phyloP scores from a whole-genome alignment of 306 rosid genomes.

The Quercus glauca region DNA sequence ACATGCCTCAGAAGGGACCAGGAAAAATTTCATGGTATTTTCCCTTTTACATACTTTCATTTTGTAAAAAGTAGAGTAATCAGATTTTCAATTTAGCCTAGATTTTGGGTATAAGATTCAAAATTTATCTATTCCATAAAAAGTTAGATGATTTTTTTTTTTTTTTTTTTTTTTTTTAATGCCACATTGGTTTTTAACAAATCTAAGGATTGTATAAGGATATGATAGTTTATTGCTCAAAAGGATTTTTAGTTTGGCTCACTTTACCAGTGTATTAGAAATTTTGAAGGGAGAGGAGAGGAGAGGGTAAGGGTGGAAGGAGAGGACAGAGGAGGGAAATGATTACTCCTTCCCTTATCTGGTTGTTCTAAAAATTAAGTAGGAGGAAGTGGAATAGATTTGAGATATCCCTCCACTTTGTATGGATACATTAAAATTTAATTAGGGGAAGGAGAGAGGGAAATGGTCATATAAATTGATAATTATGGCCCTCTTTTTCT shows the following conservation, averaged over 20 bases:
- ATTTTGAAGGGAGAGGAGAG: too few species aligned
- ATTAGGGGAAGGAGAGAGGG: too few species aligned
- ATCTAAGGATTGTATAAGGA: not conserved
- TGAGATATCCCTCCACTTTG: too few species aligned
- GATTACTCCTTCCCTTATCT: too few species aligned
- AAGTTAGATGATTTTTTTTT: not conserved
- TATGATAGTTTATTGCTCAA: not conserved
- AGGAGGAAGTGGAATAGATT: too few species aligned
- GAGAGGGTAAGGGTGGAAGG: too few species aligned
- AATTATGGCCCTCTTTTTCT: too few species aligned
- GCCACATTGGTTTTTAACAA: not conserved
- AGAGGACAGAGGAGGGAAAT: too few species aligned
- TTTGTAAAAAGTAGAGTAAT: not conserved
- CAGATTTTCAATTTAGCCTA: not conserved
- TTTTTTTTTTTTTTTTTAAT: not conserved
- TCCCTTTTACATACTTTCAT: not conserved
- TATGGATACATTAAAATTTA: too few species aligned
- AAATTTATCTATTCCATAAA: not conserved
- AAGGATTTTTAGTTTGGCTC: slow-evolving; percentile 4
- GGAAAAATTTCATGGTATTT: slow-evolving; percentile 79
- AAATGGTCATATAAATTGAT: too few species aligned
- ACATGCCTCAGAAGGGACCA: slow-evolving; percentile 71
- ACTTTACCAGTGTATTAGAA: not conserved
- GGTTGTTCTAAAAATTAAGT: too few species aligned
- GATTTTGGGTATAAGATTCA: not conserved